Conservation (phyloP, 1,139 yeast species). For the Suhomyces panamericanus region DNA sequence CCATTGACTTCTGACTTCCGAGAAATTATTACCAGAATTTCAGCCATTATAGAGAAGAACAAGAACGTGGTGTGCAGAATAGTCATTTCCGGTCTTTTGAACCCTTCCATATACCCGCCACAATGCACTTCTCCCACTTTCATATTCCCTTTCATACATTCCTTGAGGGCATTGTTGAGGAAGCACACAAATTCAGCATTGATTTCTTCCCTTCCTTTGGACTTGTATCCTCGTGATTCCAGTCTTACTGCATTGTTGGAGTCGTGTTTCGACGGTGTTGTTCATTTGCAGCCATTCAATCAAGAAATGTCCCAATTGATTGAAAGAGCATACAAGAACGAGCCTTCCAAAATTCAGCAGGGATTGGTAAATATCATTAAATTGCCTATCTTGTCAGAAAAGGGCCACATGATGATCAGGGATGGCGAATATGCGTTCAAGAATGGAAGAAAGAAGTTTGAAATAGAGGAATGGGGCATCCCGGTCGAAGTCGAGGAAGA, state of each 20-base stretch:
- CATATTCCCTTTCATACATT: slow-evolving; percentile 62
- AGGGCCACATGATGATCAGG: slow-evolving; percentile 77
- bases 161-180: slow-evolving; percentile 56
- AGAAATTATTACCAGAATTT: slow-evolving; percentile 41
- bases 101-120: slow-evolving; percentile 75
- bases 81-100: slow-evolving; percentile 71
- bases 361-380: slow-evolving; percentile 80
- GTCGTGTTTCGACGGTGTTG: slow-evolving; percentile 61
- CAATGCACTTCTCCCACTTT: slow-evolving; percentile 46
- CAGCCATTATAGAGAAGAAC: slow-evolving; percentile 36
- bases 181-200: slow-evolving; percentile 51
- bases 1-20: slow-evolving; percentile 31
- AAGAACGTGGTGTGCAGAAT: slow-evolving; percentile 57
- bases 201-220: slow-evolving; percentile 58
- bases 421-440: slow-evolving; percentile 82
- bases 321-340: slow-evolving; percentile 66
- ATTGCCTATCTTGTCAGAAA: slow-evolving; percentile 68
- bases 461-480: slow-evolving; percentile 89
- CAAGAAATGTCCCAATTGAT: slow-evolving; percentile 67
- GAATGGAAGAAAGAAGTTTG: slow-evolving; percentile 79
- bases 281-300: slow-evolving; percentile 81
- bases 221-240: slow-evolving; percentile 60
- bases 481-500: slow-evolving; percentile 81
- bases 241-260: slow-evolving; percentile 57
- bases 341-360: slow-evolving; percentile 78